A percentile compares a stretch with the other conserved stretches of the same genome.
phyloP scores from a whole-genome alignment of 176 grass and related monocot genomes.

The Thinopyrum elongatum region DNA sequence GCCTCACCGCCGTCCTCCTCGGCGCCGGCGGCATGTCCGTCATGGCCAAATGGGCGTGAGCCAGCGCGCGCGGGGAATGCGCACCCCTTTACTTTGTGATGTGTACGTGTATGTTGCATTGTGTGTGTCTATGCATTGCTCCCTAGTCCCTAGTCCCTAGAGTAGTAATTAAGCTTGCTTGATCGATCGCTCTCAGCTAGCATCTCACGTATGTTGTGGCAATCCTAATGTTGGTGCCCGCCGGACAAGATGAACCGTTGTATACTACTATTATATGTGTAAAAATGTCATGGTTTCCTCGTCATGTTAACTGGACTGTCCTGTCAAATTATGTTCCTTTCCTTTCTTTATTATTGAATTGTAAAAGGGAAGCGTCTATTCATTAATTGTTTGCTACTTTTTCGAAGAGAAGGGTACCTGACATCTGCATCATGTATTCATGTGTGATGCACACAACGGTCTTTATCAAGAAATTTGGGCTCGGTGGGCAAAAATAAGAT shows the following conservation, averaged over 20 bases:
- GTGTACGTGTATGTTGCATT: background rate
- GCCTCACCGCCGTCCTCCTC: constrained; percentile 59
- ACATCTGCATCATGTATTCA: too few species aligned
- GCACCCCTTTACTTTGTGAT: background rate
- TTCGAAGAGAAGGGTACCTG: too few species aligned
- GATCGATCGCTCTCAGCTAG: background rate
- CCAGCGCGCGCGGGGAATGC: background rate
- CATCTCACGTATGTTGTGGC: background rate
- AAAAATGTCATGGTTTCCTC: background rate
- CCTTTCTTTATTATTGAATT: too few species aligned
- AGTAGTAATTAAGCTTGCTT: background rate
- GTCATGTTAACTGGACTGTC: too few species aligned
- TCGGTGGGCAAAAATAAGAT: too few species aligned
- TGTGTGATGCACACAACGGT: too few species aligned
- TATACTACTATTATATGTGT: too few species aligned
- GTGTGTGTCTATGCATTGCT: background rate
- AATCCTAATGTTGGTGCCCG: background rate
- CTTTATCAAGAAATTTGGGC: too few species aligned
- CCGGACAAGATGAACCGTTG: background rate
- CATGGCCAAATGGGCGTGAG: constrained; percentile 91
- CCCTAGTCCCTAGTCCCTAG: background rate
- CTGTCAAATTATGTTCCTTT: too few species aligned
- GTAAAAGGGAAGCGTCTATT: too few species aligned
- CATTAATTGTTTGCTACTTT: too few species aligned
- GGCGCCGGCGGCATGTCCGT: constrained; percentile 85